phyloP scores from a whole-genome alignment of 352 stramenopile genomes.

The Pythium coloratum region DNA sequence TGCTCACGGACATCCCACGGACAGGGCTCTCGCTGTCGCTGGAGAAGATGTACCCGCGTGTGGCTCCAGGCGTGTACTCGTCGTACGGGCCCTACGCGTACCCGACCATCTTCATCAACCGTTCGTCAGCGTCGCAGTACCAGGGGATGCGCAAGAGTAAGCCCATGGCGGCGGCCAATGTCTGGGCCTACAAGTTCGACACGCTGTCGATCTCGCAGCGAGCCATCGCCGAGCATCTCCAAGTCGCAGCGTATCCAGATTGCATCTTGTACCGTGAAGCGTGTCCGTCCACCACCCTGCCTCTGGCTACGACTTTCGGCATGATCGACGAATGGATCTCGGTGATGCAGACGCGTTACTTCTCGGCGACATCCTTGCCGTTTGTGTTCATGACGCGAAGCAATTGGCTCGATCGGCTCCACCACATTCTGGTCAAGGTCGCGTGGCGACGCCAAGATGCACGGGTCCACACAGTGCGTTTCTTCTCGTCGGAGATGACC shows the following conservation, averaged over 20 bases:
- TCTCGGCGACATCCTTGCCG: not conserved
- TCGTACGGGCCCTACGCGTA: conserved; percentile 25
- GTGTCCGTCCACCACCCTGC: conserved; percentile 6
- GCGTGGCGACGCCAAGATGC: conserved; percentile 9
- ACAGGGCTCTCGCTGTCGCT: conserved; percentile 17
- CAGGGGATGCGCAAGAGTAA: not conserved
- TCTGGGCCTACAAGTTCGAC: conserved; percentile 31
- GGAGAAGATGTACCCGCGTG: not conserved
- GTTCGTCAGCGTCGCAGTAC: not conserved
- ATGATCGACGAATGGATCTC: conserved; percentile 22
- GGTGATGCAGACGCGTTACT: not conserved
- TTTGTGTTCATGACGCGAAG: conserved; percentile 18
- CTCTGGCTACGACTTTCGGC: conserved; percentile 4
- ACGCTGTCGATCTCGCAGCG: conserved; percentile 20
- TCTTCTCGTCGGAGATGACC: not conserved
- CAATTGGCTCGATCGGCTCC: conserved; percentile 24
- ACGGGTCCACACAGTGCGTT: conserved; percentile 12
- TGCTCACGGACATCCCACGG: conserved; percentile 45
- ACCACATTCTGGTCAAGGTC: conserved; percentile 13
- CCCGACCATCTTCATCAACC: conserved; percentile 8
- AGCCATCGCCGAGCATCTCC: conserved; percentile 15
- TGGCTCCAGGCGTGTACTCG: conserved; percentile 6
- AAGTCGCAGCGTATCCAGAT: conserved; percentile 10
- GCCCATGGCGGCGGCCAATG: not conserved
- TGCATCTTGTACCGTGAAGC: conserved; percentile 18